Conservation (phyloP, 768 basidiomycete species). For the Pisolithus tinctorius region DNA sequence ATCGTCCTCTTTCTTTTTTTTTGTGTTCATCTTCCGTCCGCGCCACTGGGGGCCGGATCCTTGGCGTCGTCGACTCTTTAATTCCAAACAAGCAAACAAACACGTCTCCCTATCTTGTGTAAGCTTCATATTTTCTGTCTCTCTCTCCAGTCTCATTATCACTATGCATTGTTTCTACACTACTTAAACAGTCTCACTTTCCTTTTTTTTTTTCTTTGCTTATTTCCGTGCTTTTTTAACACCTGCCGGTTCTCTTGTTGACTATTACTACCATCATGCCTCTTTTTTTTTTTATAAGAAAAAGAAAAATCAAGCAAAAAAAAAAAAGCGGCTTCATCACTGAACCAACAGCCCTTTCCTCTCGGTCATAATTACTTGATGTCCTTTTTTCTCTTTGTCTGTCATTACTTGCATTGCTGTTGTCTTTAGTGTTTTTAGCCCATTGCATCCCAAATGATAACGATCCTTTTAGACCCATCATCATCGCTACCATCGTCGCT, state of each 20-base stretch:
- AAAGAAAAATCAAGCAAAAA: too few species aligned
- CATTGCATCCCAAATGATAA: slow-evolving; percentile 18
- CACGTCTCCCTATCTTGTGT: slow-evolving; percentile 7
- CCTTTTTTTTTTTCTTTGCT: slow-evolving; percentile 5
- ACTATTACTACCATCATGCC: slow-evolving; percentile 18
- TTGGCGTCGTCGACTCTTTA: slow-evolving; percentile 10
- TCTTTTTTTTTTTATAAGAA: not conserved
- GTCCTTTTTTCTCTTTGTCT: slow-evolving; percentile 9
- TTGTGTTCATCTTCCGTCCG: not conserved
- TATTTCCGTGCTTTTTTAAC: slow-evolving; percentile 10
- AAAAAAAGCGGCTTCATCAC: slow-evolving; percentile 6
- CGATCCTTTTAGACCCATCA: slow-evolving; percentile 17
- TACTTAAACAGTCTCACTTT: slow-evolving; percentile 14
- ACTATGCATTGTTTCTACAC: slow-evolving; percentile 22
- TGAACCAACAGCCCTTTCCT: slow-evolving; percentile 21
- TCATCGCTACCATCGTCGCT: slow-evolving; percentile 4
- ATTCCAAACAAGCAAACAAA: slow-evolving; percentile 3
- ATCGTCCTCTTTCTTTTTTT: slow-evolving; percentile 6
- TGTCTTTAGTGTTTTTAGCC: slow-evolving; percentile 10
- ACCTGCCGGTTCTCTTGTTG: not conserved
- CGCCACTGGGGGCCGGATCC: slow-evolving; percentile 18
- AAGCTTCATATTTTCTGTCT: slow-evolving; percentile 9
- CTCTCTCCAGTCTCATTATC: slow-evolving; percentile 16
- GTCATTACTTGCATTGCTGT: slow-evolving; percentile 28
- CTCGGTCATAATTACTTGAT: slow-evolving; percentile 22